These are phyloP conservation scores for Blastobotrys aristatus DNA, from an alignment of 1,139 yeast genomes.

Conservation along the genomic window DNA sequence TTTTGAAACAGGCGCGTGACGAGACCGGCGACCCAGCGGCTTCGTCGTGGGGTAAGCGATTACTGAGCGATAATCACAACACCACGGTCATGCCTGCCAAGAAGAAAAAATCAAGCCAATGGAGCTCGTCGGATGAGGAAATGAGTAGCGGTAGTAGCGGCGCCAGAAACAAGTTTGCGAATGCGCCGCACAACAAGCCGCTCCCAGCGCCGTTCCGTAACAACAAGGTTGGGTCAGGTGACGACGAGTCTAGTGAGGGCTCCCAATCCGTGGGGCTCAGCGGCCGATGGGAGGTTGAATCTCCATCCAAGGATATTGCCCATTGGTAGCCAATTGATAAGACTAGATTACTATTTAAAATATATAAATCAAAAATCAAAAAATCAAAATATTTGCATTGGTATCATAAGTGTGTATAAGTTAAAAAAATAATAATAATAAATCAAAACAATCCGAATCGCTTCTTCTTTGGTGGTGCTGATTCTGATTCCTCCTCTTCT, in stretches of 20 bases:
- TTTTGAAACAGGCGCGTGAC: constrained; percentile 90
- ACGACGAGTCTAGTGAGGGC: constrained; percentile 4
- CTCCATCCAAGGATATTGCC: constrained; percentile 9
- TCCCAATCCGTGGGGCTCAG: constrained; percentile 13
- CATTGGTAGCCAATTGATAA: constrained; percentile 15
- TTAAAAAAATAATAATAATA: background rate
- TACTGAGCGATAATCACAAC: constrained; percentile 48
- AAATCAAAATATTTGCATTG: background rate
- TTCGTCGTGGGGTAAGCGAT: constrained; percentile 79
- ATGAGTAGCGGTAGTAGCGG: constrained; percentile 13
- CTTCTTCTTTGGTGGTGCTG: background rate
- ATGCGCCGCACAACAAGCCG: constrained; percentile 12
- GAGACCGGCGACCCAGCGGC: constrained; percentile 93
- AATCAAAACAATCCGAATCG: background rate
- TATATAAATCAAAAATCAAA: background rate
- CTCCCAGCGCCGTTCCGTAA: constrained; percentile 13
- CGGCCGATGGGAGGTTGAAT: constrained; percentile 16
- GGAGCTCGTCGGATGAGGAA: constrained; percentile 20
- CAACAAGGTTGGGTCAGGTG: constrained; percentile 6
- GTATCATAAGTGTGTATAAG: background rate
- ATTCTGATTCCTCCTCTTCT: background rate
- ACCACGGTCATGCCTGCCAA: background rate
- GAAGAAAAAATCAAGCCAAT: background rate
- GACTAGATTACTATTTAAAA: too few species aligned
- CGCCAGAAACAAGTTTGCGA: constrained; percentile 9